Base-by-base conservation (phyloP, 805 yeast species). In the Lipomyces japonicus region DNA sequence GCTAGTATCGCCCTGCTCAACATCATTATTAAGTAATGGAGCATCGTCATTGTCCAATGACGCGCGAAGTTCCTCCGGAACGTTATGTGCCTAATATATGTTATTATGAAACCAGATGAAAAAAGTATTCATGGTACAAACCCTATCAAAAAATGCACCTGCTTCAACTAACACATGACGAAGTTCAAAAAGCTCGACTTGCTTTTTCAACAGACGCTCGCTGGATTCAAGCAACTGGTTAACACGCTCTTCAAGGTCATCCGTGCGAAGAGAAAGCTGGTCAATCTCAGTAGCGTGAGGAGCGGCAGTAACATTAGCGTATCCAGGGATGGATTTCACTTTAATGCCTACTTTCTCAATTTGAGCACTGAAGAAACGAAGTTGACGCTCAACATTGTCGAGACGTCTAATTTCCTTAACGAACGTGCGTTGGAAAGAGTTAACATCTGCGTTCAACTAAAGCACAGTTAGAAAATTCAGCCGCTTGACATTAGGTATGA, bases 361-460 rank as follows among this genome's bases (percentile, higher is more conserved):
- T 28, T 68, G 65, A n/a, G 58, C 42, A n/a, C 53, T 51, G 44
- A 72, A 61, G 48, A 55, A 67, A 32, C 85, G 74, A 47, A 82
- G 76, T 67, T 91, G 97, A 55, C 97, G 82, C 67, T 89, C 87
- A n/a, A 84, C 79, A 65, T 88, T 85, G 67, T 91, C 97, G 46
- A 86, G 73, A 50, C 77, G 76, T 62, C 96, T 80, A 54, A 88
- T 80, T 63, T 93, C 97, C 63, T 82, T 80, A 50, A 93, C 96
- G 68, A 85, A 93, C 2, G 91, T 75, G 55, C 98, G 78, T 71
- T 91, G 97, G 71, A 93, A 93, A 28, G 86, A 78, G 60, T 81
- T 82, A 39, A 87, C 85, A 55, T 81, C 80, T 46, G 81, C 71
- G 69, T 93, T 93, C 71, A 87, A 74, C 56, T 50, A 18, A 14